A percentile compares a stretch with the other conserved stretches of the same genome.
These are phyloP conservation scores for Prasinococcaceae sp. DNA, from an alignment of 139 green algal species.

Conservation along the genomic window DNA sequence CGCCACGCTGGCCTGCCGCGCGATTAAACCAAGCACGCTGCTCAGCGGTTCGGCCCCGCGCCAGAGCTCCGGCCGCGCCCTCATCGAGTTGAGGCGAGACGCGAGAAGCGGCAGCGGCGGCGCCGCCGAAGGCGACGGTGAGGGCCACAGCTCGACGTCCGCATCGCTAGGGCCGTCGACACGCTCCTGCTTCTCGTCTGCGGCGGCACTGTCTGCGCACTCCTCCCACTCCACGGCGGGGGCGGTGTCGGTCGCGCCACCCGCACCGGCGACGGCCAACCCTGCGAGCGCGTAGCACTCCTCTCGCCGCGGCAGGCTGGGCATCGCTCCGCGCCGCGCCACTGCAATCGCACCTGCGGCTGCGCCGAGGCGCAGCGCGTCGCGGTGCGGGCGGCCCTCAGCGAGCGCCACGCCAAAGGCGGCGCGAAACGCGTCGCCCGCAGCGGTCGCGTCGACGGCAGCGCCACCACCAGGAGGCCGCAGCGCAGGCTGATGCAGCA, in stretches of 20 bases:
- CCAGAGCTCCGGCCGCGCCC: slow-evolving; percentile 30
- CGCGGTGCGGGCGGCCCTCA: slow-evolving; percentile 24
- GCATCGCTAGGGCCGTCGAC: slow-evolving; percentile 22
- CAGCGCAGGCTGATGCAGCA: neutral
- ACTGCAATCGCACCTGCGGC: slow-evolving; percentile 35
- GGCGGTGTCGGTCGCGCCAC: too few species aligned
- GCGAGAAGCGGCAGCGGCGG: slow-evolving; percentile 24
- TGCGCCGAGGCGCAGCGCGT: slow-evolving; percentile 19
- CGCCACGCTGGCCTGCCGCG: slow-evolving; percentile 24
- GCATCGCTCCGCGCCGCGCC: slow-evolving; percentile 29
- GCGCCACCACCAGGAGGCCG: slow-evolving; percentile 6
- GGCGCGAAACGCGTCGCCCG: slow-evolving; percentile 46
- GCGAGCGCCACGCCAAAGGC: slow-evolving; percentile 43
- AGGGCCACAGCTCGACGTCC: neutral
- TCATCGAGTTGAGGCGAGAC: slow-evolving; percentile 49
- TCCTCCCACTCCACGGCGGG: too few species aligned
- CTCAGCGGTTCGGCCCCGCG: neutral
- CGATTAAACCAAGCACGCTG: slow-evolving; percentile 28
- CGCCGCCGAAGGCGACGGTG: neutral
- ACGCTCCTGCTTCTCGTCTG: too few species aligned
- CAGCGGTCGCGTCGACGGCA: slow-evolving; percentile 38
- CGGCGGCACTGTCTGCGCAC: too few species aligned
- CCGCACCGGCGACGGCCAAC: too few species aligned
- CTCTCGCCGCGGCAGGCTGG: slow-evolving; percentile 30
- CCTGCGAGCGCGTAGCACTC: too few species aligned